Conservation (phyloP, 1,139 yeast species). For the Komagataea norvegica region DNA sequence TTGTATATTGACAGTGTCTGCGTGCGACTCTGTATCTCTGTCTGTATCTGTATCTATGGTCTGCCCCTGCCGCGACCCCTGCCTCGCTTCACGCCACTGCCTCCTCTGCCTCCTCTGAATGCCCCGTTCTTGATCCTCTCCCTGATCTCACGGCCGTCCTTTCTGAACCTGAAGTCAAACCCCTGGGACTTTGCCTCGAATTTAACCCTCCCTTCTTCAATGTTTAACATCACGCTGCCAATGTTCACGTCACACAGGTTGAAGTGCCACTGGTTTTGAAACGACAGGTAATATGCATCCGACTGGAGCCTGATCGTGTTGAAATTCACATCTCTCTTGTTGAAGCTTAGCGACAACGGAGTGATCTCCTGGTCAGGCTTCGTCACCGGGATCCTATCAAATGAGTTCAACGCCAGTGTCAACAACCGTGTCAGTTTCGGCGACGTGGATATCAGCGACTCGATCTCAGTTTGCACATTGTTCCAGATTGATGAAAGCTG, state of each 20-base stretch:
- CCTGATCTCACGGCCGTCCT: conserved; percentile 19
- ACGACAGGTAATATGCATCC: conserved; percentile 57
- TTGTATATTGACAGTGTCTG: too few species aligned
- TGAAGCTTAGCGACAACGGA: conserved; percentile 35
- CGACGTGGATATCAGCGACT: conserved; percentile 35
- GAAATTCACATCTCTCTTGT: conserved; percentile 28
- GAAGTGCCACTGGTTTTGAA: conserved; percentile 74
- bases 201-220: conserved; percentile 39
- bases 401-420: conserved; percentile 54
- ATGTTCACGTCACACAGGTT: conserved; percentile 59
- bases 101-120: conserved; percentile 8
- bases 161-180: conserved; percentile 45
- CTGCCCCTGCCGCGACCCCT: conserved; percentile 20
- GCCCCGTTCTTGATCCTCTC: conserved; percentile 16
- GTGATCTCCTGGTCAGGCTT: conserved; percentile 35
- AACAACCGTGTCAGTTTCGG: conserved; percentile 35
- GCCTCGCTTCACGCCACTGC: conserved; percentile 7
- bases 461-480: conserved; percentile 51
- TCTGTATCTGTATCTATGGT: not conserved
- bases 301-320: conserved; percentile 33
- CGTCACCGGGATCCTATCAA: conserved; percentile 59
- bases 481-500: conserved; percentile 65
- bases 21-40: not conserved
- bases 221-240: conserved; percentile 39
- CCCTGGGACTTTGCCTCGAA: conserved; percentile 43